Conservation (phyloP, 1,139 yeast genomes). For the Taphrina flavorubra region DNA sequence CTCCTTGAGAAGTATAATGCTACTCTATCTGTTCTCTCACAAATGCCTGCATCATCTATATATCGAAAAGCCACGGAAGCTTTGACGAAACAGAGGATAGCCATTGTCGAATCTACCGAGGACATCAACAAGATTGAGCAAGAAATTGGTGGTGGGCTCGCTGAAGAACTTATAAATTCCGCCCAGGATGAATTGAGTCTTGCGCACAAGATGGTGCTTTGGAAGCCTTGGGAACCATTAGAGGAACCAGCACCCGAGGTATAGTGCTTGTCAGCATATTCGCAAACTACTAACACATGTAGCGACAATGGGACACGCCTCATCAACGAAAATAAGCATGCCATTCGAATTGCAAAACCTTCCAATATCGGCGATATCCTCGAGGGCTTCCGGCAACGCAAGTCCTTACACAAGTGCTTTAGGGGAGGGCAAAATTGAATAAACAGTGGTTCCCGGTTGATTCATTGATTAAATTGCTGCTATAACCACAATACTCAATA, state of each 20-base stretch:
- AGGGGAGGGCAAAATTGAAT: no score
- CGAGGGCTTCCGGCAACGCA: no score
- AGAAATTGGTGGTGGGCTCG: conserved; percentile 79
- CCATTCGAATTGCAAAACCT: no score
- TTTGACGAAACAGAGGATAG: conserved; percentile 71
- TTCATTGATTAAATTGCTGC: no score
- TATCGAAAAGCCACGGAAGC: conserved; percentile 79
- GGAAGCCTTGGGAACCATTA: conserved; percentile 63
- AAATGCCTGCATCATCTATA: conserved; percentile 72
- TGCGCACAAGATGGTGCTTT: conserved; percentile 69
- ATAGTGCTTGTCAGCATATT: neutral
- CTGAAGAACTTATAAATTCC: conserved; percentile 81
- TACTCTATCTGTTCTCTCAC: conserved; percentile 65
- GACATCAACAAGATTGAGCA: conserved; percentile 71
- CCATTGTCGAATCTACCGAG: conserved; percentile 68
- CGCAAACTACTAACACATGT: no score
- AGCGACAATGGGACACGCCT: conserved; percentile 32
- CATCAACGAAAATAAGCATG: conserved; percentile 3
- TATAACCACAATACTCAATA: no score
- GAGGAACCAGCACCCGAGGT: conserved; percentile 54
- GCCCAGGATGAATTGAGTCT: conserved; percentile 80
- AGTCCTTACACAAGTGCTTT: no score
- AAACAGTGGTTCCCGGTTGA: no score
- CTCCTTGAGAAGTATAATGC: conserved; percentile 71
- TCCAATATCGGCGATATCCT: no score